Conservation (phyloP, 2,329 filamentous ascomycete genomes). For the Periconia macrospinosa region DNA sequence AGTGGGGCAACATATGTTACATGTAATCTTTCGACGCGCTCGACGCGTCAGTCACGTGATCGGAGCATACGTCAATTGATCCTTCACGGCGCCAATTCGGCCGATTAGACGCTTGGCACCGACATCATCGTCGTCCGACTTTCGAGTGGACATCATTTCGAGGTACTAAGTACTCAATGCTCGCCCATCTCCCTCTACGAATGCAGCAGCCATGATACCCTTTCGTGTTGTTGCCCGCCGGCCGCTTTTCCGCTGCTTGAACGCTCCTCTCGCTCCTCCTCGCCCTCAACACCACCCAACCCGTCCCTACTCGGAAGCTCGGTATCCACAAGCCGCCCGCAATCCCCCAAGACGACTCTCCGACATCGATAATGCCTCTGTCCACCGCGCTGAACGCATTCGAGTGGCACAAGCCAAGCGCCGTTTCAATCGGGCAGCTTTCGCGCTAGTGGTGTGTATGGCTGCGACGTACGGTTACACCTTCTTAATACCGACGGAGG, state of each 20-base stretch:
- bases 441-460: slow-evolving; percentile 41
- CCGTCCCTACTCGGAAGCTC: slow-evolving; percentile 14
- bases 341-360: neutral
- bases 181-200: no score
- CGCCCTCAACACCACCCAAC: slow-evolving; percentile 12
- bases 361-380: slow-evolving; percentile 33
- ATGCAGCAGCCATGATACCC: slow-evolving; percentile 26
- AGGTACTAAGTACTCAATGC: no score
- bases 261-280: slow-evolving; percentile 16
- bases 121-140: slow-evolving; percentile 17
- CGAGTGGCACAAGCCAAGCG: slow-evolving; percentile 29
- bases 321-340: slow-evolving; percentile 1
- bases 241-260: slow-evolving; percentile 33
- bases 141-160: no score
- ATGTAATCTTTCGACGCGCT: slow-evolving; percentile 4
- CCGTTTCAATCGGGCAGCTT: slow-evolving; percentile 35
- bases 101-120: slow-evolving; percentile 12
- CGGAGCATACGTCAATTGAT: no score
- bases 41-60: neutral
- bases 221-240: slow-evolving; percentile 33
- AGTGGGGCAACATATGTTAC: neutral
- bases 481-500: slow-evolving; percentile 36
- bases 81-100: no score
- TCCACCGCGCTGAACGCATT: slow-evolving; percentile 37
- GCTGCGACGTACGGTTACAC: slow-evolving; percentile 29